phyloP scores from a whole-genome alignment of 768 basidiomycete genomes.

The Podaxis pistillaris region DNA sequence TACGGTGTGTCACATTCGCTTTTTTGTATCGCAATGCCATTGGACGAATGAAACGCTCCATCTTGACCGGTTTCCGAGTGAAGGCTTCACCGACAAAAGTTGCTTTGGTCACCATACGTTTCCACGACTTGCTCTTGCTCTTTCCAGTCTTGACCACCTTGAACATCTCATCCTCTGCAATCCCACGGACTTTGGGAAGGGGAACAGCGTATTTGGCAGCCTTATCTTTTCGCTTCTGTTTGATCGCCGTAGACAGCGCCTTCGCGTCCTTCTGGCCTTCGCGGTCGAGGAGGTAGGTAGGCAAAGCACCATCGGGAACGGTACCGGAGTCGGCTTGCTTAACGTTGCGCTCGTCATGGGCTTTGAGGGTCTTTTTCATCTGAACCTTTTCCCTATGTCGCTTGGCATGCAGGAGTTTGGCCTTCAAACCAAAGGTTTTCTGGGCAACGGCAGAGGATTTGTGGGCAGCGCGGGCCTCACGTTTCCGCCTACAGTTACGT shows the following conservation, averaged over 20 bases:
- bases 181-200: slow-evolving; percentile 93
- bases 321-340: slow-evolving; percentile 87
- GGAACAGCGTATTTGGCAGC: slow-evolving; percentile 98
- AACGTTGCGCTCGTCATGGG: slow-evolving; percentile 97
- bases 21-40: slow-evolving; percentile 98
- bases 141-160: slow-evolving; percentile 99
- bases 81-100: slow-evolving; percentile 99
- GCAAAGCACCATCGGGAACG: slow-evolving; percentile 87
- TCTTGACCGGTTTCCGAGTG: slow-evolving; percentile 97
- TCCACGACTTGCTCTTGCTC: slow-evolving; percentile 95
- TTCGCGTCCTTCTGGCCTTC: slow-evolving; percentile 99
- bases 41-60: slow-evolving; percentile 96
- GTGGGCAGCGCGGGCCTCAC: slow-evolving; percentile 76
- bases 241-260: slow-evolving; percentile 92
- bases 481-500: slow-evolving; percentile 62
- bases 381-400: slow-evolving; percentile 97
- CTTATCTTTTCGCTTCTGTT: slow-evolving; percentile 98
- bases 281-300: slow-evolving; percentile 93
- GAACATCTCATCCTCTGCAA: slow-evolving; percentile 99
- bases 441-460: slow-evolving; percentile 82
- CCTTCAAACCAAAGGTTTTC: slow-evolving; percentile 94
- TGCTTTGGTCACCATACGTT: slow-evolving; percentile 99
- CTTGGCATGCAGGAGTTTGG: slow-evolving; percentile 95
- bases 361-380: slow-evolving; percentile 99
- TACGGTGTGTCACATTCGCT: slow-evolving; percentile 98